Conservation (phyloP, 306 rosid species). For the Oxytropis ochrocephala region DNA sequence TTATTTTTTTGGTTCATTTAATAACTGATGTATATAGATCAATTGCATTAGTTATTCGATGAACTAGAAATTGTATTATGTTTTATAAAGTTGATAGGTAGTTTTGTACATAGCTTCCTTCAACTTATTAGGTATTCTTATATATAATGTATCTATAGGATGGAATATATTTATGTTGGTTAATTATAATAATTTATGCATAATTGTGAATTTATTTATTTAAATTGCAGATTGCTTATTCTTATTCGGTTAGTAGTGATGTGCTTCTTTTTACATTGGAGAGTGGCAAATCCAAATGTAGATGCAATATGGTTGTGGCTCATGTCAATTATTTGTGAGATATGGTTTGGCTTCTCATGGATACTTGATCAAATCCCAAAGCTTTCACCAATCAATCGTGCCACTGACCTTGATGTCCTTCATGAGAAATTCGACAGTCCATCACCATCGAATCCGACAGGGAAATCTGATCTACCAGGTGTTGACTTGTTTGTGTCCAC, state of each 20-base stretch:
- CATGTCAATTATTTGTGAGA: conserved; percentile 44
- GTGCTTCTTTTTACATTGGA: conserved; percentile 69
- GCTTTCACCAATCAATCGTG: conserved; percentile 31
- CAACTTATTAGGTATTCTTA: too few species aligned
- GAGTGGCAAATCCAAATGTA: conserved; percentile 56
- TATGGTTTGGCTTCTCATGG: conserved; percentile 54
- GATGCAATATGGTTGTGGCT: conserved; percentile 53
- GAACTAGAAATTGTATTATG: too few species aligned
- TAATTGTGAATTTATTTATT: background rate
- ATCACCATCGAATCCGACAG: conserved; percentile 41
- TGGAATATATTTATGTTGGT: too few species aligned
- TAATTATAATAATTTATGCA: background rate
- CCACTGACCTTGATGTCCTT: conserved; percentile 38
- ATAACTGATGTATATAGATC: too few species aligned
- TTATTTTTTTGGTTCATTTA: too few species aligned
- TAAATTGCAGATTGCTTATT: conserved; percentile 48
- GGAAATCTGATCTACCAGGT: conserved; percentile 45
- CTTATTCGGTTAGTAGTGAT: conserved; percentile 47
- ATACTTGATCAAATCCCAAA: conserved; percentile 44
- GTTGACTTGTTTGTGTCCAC: conserved; percentile 42
- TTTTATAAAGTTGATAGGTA: too few species aligned
- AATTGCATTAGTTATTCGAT: too few species aligned
- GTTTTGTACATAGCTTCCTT: background rate
- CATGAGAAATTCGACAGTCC: conserved; percentile 42
- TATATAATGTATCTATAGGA: too few species aligned